phyloP scores from a whole-genome alignment of 2,329 filamentous ascomycete species.

The Penicillium sp. region DNA sequence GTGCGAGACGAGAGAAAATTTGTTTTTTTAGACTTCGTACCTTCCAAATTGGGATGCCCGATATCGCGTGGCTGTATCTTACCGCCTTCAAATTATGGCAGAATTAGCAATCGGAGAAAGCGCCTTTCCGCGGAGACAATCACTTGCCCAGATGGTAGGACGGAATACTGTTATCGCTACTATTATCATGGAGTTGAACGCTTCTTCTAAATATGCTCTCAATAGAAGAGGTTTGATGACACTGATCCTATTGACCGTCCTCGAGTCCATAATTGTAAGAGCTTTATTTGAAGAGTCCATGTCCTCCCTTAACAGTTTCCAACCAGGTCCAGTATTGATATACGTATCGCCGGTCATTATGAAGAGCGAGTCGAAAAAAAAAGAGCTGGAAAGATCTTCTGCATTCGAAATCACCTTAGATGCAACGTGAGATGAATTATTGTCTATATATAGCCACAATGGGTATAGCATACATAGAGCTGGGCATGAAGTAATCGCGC shows the following conservation, averaged over 20 bases:
- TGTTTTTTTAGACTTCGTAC: constrained; percentile 17
- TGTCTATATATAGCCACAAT: background rate
- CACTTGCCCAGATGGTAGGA: background rate
- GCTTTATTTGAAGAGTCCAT: no score
- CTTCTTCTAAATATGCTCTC: background rate
- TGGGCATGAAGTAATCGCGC: background rate
- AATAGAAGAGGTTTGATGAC: background rate
- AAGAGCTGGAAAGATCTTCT: background rate
- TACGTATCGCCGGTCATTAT: background rate
- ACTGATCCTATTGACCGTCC: background rate
- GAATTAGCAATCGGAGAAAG: constrained; percentile 9
- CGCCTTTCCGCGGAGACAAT: background rate
- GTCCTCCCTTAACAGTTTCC: background rate
- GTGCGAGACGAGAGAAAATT: constrained; percentile 12
- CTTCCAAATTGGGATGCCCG: constrained; percentile 19
- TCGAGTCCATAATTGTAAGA: background rate
- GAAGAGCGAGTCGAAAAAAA: background rate
- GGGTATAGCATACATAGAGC: no score
- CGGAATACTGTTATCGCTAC: background rate
- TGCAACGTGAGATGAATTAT: background rate
- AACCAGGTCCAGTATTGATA: background rate
- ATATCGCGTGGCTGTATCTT: constrained; percentile 13
- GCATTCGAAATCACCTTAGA: background rate
- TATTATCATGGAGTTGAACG: background rate
- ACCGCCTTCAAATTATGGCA: constrained; percentile 18